phyloP scores from a whole-genome alignment of 2,329 filamentous ascomycete species.

The Fusarium solani-melongenae region DNA sequence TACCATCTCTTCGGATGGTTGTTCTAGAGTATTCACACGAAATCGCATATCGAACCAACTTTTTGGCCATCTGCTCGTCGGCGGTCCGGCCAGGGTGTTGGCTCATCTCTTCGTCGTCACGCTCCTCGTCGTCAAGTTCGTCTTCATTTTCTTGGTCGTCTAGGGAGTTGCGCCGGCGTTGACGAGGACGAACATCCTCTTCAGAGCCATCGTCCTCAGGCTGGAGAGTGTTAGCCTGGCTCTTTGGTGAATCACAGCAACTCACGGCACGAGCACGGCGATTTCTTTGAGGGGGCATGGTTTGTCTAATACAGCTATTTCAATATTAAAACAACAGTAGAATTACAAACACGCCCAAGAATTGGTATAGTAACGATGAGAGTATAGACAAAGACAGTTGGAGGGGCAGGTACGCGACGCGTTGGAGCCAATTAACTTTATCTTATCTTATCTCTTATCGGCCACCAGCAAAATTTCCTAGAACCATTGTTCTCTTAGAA shows the following conservation, averaged over 20 bases:
- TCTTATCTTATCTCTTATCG: conserved; percentile 43
- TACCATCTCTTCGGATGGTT: conserved; percentile 69
- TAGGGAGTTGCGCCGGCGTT: conserved; percentile 46
- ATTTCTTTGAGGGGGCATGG: conserved; percentile 50
- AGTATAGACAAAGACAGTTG: neutral
- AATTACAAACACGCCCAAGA: neutral
- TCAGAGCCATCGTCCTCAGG: conserved; percentile 47
- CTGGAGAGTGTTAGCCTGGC: conserved; percentile 21
- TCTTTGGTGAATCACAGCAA: conserved; percentile 12
- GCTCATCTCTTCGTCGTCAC: conserved; percentile 28
- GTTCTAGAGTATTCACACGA: conserved; percentile 73
- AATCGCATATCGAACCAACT: conserved; percentile 75
- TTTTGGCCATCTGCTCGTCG: conserved; percentile 68
- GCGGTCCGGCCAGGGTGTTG: conserved; percentile 50
- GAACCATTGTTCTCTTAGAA: neutral
- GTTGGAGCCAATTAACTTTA: conserved; percentile 28
- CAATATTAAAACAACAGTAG: neutral
- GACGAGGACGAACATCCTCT: conserved; percentile 46
- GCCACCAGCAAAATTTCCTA: conserved; percentile 44
- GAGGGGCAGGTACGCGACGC: conserved; percentile 38
- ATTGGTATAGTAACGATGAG: neutral
- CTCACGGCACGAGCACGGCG: conserved; percentile 48
- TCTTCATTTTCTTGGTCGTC: conserved; percentile 46
- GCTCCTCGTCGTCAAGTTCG: conserved; percentile 53
- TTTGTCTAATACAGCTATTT: neutral